A percentile compares a stretch with the other conserved stretches of the same genome.
These are phyloP conservation scores for Ampelocalamus luodianensis DNA, from an alignment of 176 grass and related monocot genomes.

Conservation along the genomic window DNA sequence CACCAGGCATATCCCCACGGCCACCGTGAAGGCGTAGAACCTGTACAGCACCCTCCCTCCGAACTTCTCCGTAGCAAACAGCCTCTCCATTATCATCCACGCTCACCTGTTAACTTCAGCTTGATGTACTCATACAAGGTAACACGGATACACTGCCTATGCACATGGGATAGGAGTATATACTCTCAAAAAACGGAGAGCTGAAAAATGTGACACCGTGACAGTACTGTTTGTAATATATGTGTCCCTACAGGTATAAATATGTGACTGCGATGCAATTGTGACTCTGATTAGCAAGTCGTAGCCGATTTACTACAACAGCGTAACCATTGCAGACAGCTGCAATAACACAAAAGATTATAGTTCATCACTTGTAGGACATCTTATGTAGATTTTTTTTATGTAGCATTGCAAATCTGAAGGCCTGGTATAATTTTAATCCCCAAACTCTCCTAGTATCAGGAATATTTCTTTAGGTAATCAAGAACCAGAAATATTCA, in stretches of 20 bases:
- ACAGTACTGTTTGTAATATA: background rate
- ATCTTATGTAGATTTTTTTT: background rate
- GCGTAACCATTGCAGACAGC: background rate
- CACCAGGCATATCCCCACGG: slow-evolving; percentile 57
- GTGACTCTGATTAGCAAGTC: background rate
- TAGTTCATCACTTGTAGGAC: background rate
- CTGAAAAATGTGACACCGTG: background rate
- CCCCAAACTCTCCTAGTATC: background rate
- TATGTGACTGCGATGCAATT: background rate
- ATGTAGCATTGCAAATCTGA: background rate
- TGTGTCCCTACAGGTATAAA: background rate
- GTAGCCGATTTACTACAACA: background rate
- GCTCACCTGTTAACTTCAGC: background rate
- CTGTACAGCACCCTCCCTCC: slow-evolving; percentile 49
- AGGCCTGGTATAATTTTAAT: background rate
- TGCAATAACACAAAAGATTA: background rate
- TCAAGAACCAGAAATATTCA: background rate
- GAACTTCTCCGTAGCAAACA: slow-evolving; percentile 58
- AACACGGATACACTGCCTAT: background rate
- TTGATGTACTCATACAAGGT: background rate
- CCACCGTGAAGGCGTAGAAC: slow-evolving; percentile 51
- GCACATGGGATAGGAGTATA: background rate
- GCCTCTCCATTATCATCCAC: slow-evolving; percentile 25
- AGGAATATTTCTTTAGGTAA: background rate
- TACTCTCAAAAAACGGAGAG: background rate